Percentiles rank a stretch among this genome's conserved stretches.
These are phyloP conservation scores for Jaltomata sinuosa DNA, from an alignment of 257 asterid genomes.

Conservation along the genomic window DNA sequence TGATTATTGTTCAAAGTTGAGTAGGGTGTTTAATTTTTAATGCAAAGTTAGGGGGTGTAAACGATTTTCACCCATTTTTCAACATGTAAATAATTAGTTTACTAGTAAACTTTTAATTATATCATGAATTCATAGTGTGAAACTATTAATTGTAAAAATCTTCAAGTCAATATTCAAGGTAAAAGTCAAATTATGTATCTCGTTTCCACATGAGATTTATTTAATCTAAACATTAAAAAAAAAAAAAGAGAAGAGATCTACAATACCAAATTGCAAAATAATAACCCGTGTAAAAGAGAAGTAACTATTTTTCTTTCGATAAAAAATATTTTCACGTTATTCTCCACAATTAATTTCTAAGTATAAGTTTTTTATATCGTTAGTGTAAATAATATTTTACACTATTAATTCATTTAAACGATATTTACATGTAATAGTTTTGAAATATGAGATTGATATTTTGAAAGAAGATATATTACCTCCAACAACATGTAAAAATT, in stretches of 20 bases:
- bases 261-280: not conserved
- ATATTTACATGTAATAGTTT: not conserved
- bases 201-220: not conserved
- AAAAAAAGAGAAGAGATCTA: not conserved
- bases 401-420: not conserved
- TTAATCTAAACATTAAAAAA: not conserved
- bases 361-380: not conserved
- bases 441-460: not conserved
- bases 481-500: not conserved
- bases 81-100: not conserved
- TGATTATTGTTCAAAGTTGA: no score
- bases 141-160: not conserved
- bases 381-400: not conserved
- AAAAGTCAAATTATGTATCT: not conserved
- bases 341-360: not conserved
- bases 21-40: no score
- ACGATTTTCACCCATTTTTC: no score
- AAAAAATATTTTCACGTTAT: not conserved
- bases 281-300: not conserved
- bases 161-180: not conserved
- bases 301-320: not conserved
- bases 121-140: not conserved
- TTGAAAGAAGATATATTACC: not conserved
- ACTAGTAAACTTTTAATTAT: not conserved
- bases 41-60: no score